A percentile compares a stretch with the other conserved stretches of the same genome.
phyloP scores from a whole-genome alignment of 2,329 filamentous ascomycete genomes.

The Chlorencoelia australis region DNA sequence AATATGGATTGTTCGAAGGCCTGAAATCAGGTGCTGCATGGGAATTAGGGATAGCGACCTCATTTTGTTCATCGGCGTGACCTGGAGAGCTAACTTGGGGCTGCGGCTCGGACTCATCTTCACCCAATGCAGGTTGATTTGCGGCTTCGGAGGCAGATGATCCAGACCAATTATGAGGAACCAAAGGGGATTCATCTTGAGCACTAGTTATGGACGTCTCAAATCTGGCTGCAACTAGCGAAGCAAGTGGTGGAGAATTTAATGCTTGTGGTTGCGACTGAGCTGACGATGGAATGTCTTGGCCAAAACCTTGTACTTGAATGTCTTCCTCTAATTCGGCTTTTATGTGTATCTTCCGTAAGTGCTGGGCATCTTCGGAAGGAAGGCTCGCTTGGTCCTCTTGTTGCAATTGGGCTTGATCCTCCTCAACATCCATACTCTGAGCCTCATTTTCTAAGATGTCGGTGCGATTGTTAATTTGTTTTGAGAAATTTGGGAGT shows the following conservation, averaged over 20 bases:
- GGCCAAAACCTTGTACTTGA: too few relatives aligned
- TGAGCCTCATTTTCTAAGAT: slow-evolving; percentile 4
- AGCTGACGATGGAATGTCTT: slow-evolving; percentile 13
- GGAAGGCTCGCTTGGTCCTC: too few relatives aligned
- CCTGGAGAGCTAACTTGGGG: neutral
- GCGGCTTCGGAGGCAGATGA: neutral
- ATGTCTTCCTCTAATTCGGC: neutral
- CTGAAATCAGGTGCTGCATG: too few relatives aligned
- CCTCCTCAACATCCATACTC: neutral
- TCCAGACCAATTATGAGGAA: neutral
- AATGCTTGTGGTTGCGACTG: slow-evolving; percentile 19
- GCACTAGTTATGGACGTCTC: slow-evolving; percentile 1
- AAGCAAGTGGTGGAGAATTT: slow-evolving; percentile 21
- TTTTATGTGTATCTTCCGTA: slow-evolving; percentile 3
- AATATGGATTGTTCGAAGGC: too few relatives aligned
- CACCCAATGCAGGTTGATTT: too few relatives aligned
- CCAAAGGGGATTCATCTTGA: neutral
- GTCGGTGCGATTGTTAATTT: slow-evolving; percentile 13
- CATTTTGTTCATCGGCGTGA: too few relatives aligned
- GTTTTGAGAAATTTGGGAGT: slow-evolving; percentile 14
- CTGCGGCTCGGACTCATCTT: neutral
- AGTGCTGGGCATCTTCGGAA: too few relatives aligned
- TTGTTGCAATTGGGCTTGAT: neutral
- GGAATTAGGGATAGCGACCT: too few relatives aligned
- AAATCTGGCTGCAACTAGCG: slow-evolving; percentile 14